A percentile compares a stretch with the other conserved stretches of the same genome.
Evolutionary conservation across 73 alveolate genomes (phyloP).

Genomic region (Paramecium pentaurelia): DNA sequence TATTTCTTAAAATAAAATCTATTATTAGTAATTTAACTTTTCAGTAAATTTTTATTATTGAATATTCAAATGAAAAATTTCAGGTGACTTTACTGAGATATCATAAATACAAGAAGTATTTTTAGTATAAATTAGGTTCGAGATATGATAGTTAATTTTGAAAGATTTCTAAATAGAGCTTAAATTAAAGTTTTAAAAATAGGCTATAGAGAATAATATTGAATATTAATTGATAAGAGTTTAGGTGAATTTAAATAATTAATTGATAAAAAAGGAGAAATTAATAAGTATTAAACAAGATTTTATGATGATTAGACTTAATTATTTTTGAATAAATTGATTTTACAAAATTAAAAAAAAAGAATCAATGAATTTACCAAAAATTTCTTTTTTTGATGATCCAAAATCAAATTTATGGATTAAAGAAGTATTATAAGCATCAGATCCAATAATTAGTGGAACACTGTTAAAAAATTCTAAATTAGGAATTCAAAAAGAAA

Average conservation of each 20-base stretch:
- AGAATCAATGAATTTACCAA: neutral
- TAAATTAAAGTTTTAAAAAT: too few relatives aligned
- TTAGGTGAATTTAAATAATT: neutral
- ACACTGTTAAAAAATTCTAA: neutral
- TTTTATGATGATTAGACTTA: neutral
- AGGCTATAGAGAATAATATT: too few relatives aligned
- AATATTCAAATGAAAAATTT: too few relatives aligned
- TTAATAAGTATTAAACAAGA: neutral
- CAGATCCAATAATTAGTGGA: conserved; percentile 4
- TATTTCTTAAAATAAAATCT: too few relatives aligned
- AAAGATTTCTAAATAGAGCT: too few relatives aligned
- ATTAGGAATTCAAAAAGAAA: neutral
- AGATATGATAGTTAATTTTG: too few relatives aligned
- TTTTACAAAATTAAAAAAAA: neutral
- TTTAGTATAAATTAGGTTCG: too few relatives aligned
- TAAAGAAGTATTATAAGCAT: neutral
- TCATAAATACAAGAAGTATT: too few relatives aligned
- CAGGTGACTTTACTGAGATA: too few relatives aligned
- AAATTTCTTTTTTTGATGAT: conserved; percentile 23
- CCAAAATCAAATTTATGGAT: neutral
- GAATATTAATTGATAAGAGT: neutral
- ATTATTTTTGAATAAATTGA: neutral
- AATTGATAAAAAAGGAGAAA: neutral
- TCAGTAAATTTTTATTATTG: too few relatives aligned
- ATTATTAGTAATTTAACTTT: too few relatives aligned